Evolutionary conservation across 345 rosid species (phyloP).

Genomic region (Streptanthus diversifolius): DNA sequence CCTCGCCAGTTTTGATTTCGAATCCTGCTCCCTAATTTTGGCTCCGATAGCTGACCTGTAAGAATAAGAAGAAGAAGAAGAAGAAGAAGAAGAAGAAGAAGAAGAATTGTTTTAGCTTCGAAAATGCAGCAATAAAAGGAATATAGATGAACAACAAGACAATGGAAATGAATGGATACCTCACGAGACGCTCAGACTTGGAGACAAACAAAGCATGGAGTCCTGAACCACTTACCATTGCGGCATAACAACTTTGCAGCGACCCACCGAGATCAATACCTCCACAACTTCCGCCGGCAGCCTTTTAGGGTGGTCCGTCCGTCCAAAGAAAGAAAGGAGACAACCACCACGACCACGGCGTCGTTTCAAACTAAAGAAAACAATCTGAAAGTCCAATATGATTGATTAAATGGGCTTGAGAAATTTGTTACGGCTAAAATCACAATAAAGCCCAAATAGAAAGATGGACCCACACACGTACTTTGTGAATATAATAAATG

Average conservation of each 20-base stretch:
- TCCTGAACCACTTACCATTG: constrained; percentile 3
- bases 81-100: neutral
- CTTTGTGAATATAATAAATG: no score
- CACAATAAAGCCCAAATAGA: neutral
- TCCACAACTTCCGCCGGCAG: no score
- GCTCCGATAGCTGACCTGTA: neutral
- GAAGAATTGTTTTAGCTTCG: no score
- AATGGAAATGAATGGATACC: neutral
- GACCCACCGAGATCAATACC: no score
- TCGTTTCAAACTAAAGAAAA: no score
- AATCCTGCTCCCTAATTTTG: neutral
- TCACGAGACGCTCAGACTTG: neutral
- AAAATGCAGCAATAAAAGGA: neutral
- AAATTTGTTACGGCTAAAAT: neutral
- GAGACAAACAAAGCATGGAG: constrained; percentile 26
- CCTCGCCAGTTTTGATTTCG: constrained; percentile 45
- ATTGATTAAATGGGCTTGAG: neutral
- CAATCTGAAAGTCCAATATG: neutral
- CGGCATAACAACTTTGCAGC: neutral
- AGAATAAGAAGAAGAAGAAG: neutral
- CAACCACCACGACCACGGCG: no score
- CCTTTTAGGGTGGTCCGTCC: no score
- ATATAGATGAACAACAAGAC: neutral
- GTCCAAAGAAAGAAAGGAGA: no score
- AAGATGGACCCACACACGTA: no score